Conservation (phyloP, 2,329 filamentous ascomycete species). For the Trichoderma sp. region DNA sequence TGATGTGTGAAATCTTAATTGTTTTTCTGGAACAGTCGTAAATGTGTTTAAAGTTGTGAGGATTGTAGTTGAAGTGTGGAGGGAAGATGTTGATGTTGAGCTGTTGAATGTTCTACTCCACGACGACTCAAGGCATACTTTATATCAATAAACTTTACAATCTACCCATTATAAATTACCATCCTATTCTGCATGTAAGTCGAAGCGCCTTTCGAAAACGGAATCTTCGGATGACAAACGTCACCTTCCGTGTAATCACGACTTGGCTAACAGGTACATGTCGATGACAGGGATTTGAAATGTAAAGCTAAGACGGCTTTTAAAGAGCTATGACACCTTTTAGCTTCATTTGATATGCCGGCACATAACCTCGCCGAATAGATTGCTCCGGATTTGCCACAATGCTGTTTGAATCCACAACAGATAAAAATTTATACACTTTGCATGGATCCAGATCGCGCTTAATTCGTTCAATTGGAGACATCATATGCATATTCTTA, state of each 20-base stretch:
- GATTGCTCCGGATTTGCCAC: background rate
- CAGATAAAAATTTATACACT: background rate
- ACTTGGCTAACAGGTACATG: background rate
- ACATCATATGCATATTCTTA: background rate
- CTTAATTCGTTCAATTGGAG: background rate
- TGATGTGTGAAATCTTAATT: background rate
- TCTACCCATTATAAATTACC: background rate
- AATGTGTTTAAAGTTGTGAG: background rate
- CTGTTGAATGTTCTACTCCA: background rate
- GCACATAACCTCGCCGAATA: background rate
- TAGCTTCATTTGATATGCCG: background rate
- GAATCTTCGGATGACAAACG: conserved; percentile 3
- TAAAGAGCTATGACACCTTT: background rate
- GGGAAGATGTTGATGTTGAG: background rate
- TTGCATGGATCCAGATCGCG: background rate
- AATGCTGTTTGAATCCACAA: background rate
- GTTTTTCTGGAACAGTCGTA: background rate
- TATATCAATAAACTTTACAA: background rate
- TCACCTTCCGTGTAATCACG: background rate
- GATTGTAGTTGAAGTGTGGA: background rate
- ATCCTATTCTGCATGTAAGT: background rate
- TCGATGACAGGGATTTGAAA: background rate
- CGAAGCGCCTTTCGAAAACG: background rate
- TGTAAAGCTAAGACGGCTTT: background rate
- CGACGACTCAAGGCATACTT: background rate